These are phyloP conservation scores for Arthroderma sp. DNA, from an alignment of 2,329 filamentous ascomycete genomes.

Conservation along the genomic window DNA sequence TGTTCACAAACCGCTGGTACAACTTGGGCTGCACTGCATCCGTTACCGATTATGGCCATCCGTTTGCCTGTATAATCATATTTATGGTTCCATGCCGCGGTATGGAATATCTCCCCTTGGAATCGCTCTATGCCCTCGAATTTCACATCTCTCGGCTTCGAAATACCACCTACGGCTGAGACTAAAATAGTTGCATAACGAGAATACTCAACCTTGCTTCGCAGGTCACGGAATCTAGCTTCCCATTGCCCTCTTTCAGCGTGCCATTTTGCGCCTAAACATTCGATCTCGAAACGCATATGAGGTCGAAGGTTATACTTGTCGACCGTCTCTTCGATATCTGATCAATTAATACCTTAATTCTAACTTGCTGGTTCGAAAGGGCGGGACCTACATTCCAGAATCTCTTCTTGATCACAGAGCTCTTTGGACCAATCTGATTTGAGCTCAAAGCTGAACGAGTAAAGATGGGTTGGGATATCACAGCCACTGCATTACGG, in stretches of 20 bases:
- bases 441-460: constrained; percentile 12
- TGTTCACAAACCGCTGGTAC: constrained; percentile 11
- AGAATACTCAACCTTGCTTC: constrained; percentile 6
- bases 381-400: constrained; percentile 2
- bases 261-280: constrained; percentile 7
- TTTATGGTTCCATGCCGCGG: constrained; percentile 17
- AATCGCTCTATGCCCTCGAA: constrained; percentile 19
- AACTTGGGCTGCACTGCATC: constrained; percentile 16
- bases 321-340: constrained; percentile 10
- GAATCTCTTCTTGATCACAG: constrained; percentile 10
- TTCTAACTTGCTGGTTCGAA: too few relatives aligned
- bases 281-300: constrained; percentile 9
- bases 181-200: constrained; percentile 11
- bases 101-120: constrained; percentile 18
- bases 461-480: constrained; percentile 12
- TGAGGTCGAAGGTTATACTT: constrained; percentile 9
- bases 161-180: constrained; percentile 18
- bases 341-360: not conserved
- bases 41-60: constrained; percentile 21
- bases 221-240: constrained; percentile 4
- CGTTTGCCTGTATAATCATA: constrained; percentile 16
- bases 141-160: constrained; percentile 15
- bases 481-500: constrained; percentile 8
- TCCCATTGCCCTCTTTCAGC: constrained; percentile 4
- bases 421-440: constrained; percentile 13